These are phyloP conservation scores for Talaromyces sp. DNA, from an alignment of 2,329 filamentous ascomycete genomes.

Conservation along the genomic window DNA sequence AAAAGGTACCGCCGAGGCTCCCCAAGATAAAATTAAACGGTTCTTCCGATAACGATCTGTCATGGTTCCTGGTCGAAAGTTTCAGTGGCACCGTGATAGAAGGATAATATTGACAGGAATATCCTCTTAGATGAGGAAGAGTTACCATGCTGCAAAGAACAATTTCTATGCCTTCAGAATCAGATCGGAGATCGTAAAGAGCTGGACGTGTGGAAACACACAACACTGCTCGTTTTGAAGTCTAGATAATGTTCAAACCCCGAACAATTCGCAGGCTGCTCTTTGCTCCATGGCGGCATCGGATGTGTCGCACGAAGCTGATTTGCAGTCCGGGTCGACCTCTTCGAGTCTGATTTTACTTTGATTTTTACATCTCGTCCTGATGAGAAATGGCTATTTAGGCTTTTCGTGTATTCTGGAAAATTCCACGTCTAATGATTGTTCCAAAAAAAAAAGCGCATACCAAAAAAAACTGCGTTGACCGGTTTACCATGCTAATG, in stretches of 20 bases:
- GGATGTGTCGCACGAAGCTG: neutral
- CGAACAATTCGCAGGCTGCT: neutral
- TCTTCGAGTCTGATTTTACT: slow-evolving; percentile 8
- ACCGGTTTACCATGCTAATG: neutral
- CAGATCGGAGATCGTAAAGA: neutral
- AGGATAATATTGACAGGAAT: neutral
- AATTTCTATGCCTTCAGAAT: neutral
- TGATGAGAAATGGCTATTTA: neutral
- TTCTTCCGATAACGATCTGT: neutral
- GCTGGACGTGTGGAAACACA: neutral
- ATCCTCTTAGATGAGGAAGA: no score
- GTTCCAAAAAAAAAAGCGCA: neutral
- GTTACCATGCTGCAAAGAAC: neutral
- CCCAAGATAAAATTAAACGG: neutral
- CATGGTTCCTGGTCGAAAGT: neutral
- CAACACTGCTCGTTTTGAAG: neutral
- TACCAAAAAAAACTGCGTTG: neutral
- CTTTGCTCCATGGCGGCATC: slow-evolving; percentile 1
- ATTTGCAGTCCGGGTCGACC: neutral
- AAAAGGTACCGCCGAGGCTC: neutral
- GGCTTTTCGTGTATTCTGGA: neutral
- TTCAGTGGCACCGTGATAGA: neutral
- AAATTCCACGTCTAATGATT: neutral
- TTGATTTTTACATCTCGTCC: neutral
- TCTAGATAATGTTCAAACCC: neutral